Evolutionary conservation across 208 protist genomes (phyloP).

Genomic region (Trypanosoma melophagium): DNA sequence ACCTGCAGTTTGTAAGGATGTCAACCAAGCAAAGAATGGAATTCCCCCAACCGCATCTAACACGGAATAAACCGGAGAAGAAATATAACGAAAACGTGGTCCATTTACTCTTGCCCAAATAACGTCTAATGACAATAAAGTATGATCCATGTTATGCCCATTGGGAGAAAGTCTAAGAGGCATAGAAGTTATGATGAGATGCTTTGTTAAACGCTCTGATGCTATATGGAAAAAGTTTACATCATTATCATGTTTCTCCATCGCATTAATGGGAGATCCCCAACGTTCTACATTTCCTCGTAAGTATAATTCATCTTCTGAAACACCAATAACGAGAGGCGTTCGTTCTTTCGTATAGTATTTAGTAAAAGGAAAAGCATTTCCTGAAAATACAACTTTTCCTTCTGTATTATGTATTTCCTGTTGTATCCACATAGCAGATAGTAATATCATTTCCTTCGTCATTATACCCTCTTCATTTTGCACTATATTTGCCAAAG

Average conservation of each 20-base stretch:
- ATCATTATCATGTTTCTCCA: slow-evolving; percentile 7
- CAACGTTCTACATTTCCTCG: background rate
- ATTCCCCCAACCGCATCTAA: slow-evolving; percentile 33
- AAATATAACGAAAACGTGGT: slow-evolving; percentile 25
- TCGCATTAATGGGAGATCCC: background rate
- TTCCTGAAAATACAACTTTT: slow-evolving; percentile 8
- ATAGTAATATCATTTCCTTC: slow-evolving; percentile 15
- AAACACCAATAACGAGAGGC: slow-evolving; percentile 21
- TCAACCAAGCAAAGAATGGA: slow-evolving; percentile 32
- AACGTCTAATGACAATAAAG: slow-evolving; percentile 2
- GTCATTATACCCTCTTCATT: background rate
- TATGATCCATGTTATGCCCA: background rate
- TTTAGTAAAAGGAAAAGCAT: slow-evolving; percentile 16
- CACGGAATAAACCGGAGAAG: slow-evolving; percentile 28
- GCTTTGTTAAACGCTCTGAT: slow-evolving; percentile 8
- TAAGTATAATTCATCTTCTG: slow-evolving; percentile 13
- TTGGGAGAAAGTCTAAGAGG: slow-evolving; percentile 11
- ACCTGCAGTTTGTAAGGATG: slow-evolving; percentile 15
- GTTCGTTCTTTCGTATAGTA: slow-evolving; percentile 20
- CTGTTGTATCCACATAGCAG: slow-evolving; percentile 16
- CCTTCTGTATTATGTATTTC: slow-evolving; percentile 5
- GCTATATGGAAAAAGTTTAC: background rate
- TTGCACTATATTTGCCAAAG: slow-evolving; percentile 16
- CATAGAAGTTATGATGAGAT: background rate
- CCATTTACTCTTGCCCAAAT: slow-evolving; percentile 15